phyloP scores from a whole-genome alignment of 2,329 filamentous ascomycete genomes.

The Arthroderma sp. region DNA sequence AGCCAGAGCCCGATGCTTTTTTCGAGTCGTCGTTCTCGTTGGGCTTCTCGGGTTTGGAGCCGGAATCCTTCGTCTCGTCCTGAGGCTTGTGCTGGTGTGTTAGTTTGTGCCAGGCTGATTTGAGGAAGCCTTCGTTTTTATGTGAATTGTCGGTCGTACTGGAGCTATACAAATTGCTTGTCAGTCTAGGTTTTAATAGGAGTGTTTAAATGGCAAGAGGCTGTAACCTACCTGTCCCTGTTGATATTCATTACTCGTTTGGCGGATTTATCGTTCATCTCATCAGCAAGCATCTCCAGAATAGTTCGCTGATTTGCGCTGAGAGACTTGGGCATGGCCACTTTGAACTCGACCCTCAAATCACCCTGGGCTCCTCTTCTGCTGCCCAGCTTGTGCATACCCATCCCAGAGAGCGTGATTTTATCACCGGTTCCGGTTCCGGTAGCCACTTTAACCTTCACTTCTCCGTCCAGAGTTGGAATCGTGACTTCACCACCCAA shows the following conservation, averaged over 20 bases:
- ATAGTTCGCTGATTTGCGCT: slow-evolving; percentile 84
- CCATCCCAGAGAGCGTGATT: slow-evolving; percentile 77
- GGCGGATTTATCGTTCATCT: slow-evolving; percentile 85
- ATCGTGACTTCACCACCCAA: slow-evolving; percentile 82
- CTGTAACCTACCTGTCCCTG: slow-evolving; percentile 39
- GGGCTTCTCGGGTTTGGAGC: slow-evolving; percentile 15
- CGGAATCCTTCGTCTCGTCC: slow-evolving; percentile 19
- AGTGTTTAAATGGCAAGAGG: background rate
- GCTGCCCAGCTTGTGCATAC: slow-evolving; percentile 73
- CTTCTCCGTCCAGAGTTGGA: slow-evolving; percentile 79
- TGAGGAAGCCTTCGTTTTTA: slow-evolving; percentile 79
- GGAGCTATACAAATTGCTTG: background rate
- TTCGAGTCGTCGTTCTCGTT: slow-evolving; percentile 23
- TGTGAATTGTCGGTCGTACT: slow-evolving; percentile 36
- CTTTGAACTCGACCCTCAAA: slow-evolving; percentile 84
- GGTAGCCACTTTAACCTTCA: slow-evolving; percentile 80
- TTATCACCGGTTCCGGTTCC: slow-evolving; percentile 88
- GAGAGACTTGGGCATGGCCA: slow-evolving; percentile 89
- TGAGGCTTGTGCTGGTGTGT: slow-evolving; percentile 50
- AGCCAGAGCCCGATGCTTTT: slow-evolving; percentile 28
- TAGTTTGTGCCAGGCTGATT: slow-evolving; percentile 82
- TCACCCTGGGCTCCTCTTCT: slow-evolving; percentile 57
- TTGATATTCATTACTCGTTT: slow-evolving; percentile 80
- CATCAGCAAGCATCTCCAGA: slow-evolving; percentile 88
- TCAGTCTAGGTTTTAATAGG: background rate